Evolutionary conservation across 495 filamentous ascomycete genomes (phyloP).

Genomic region (Penicillium argentinense): DNA sequence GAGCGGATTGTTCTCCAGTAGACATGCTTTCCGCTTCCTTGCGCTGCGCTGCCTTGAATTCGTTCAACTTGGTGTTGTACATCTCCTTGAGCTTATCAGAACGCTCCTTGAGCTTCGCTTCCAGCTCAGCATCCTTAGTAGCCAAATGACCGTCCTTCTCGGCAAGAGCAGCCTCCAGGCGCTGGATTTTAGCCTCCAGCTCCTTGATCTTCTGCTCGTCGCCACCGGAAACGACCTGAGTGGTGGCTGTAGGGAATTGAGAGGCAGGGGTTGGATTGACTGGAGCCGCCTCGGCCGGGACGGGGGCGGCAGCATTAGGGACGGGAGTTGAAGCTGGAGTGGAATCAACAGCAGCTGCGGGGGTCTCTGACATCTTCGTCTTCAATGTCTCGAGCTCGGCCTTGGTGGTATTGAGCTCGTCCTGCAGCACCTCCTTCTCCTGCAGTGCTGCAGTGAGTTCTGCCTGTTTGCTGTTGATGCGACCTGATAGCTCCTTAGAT

Average conservation of each 20-base stretch:
- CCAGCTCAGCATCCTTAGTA: constrained; percentile 42
- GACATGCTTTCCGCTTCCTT: constrained; percentile 64
- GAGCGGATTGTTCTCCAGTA: constrained; percentile 51
- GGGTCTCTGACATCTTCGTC: constrained; percentile 33
- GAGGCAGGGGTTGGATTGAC: constrained; percentile 44
- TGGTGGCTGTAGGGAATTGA: constrained; percentile 32
- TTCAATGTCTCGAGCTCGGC: constrained; percentile 41
- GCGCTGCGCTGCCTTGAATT: constrained; percentile 55
- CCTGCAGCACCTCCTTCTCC: constrained; percentile 52
- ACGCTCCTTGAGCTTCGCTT: constrained; percentile 62
- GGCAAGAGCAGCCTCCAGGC: constrained; percentile 49
- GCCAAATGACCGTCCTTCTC: constrained; percentile 43
- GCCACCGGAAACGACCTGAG: constrained; percentile 20
- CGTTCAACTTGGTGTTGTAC: constrained; percentile 67
- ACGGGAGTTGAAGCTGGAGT: constrained; percentile 2
- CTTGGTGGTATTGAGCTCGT: constrained; percentile 47
- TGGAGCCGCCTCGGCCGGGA: constrained; percentile 15
- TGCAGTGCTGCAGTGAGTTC: constrained; percentile 43
- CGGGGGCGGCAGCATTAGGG: constrained; percentile 1
- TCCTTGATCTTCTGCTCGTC: constrained; percentile 37
- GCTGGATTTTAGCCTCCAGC: constrained; percentile 47
- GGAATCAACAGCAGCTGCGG: constrained; percentile 14
- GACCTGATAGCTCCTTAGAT: constrained; percentile 49
- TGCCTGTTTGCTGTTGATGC: constrained; percentile 50
- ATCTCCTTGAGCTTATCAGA: constrained; percentile 71